Conservation (phyloP, 345 rosid species). For the Chamaenerion angustifolium region DNA sequence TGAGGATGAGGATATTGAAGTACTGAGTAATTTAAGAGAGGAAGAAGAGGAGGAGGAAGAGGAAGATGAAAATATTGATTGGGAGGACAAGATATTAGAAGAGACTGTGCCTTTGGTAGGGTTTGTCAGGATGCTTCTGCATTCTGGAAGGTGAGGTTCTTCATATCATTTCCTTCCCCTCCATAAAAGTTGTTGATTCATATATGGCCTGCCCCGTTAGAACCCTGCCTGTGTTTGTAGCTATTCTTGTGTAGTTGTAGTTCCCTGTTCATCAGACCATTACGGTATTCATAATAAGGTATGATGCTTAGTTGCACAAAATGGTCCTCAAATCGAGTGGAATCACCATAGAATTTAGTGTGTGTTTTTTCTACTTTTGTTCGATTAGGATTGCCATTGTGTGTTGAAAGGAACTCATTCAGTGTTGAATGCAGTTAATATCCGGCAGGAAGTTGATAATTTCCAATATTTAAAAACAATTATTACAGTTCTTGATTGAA, state of each 20-base stretch:
- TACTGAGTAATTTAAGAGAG: slow-evolving; percentile 11
- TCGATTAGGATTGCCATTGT: too few species aligned
- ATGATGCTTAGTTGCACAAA: too few species aligned
- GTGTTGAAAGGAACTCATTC: too few species aligned
- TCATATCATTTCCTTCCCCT: neutral
- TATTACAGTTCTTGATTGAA: neutral
- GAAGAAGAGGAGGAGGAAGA: slow-evolving; percentile 15
- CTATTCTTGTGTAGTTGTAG: neutral
- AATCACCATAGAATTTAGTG: neutral
- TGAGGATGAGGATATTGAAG: slow-evolving; percentile 23
- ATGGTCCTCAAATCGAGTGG: too few species aligned
- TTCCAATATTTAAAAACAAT: too few species aligned
- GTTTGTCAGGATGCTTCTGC: slow-evolving; percentile 86
- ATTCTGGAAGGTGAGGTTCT: slow-evolving; percentile 53
- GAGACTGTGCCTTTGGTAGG: slow-evolving; percentile 92
- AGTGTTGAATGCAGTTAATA: too few species aligned
- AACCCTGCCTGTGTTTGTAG: neutral
- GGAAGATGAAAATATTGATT: slow-evolving; percentile 37
- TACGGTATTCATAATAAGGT: neutral
- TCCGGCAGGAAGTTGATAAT: too few species aligned
- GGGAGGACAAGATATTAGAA: slow-evolving; percentile 82
- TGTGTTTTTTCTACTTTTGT: neutral
- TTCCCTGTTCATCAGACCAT: too few species aligned
- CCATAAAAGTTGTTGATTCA: neutral
- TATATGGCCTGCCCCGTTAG: neutral